phyloP scores from a whole-genome alignment of 75 land plant genomes.

The Adiantum capillusveneris region DNA sequence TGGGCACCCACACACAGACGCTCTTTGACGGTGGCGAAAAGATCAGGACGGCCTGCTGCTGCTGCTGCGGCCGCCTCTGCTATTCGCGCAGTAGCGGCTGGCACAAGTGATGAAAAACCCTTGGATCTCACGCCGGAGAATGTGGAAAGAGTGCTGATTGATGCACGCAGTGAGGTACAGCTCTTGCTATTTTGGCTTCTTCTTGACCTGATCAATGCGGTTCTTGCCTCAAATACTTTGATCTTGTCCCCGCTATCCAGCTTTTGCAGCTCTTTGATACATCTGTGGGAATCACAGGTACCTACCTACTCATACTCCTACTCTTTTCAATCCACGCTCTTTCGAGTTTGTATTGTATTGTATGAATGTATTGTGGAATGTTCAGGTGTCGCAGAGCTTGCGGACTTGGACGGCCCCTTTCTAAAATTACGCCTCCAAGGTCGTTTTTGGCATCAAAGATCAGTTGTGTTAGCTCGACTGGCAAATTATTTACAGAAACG shows the following conservation, averaged over 20 bases:
- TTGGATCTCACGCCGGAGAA: conserved; percentile 83
- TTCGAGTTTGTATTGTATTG: too few species aligned
- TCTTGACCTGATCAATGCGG: background rate
- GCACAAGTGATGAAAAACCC: too few species aligned
- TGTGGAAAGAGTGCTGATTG: conserved; percentile 45
- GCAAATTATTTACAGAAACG: conserved; percentile 64
- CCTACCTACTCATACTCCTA: background rate
- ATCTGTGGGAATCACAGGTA: conserved; percentile 71
- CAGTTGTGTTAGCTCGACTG: conserved; percentile 58
- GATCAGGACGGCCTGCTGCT: too few species aligned
- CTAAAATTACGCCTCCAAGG: conserved; percentile 66
- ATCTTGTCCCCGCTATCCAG: conserved; percentile 28
- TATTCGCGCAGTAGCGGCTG: too few species aligned
- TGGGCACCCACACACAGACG: too few species aligned
- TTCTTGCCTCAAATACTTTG: background rate
- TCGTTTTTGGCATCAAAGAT: conserved; percentile 72
- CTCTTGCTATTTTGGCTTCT: background rate
- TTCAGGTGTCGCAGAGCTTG: conserved; percentile 59
- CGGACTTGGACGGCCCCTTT: conserved; percentile 82
- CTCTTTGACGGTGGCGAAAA: too few species aligned
- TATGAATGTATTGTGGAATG: too few species aligned
- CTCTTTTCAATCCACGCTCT: background rate
- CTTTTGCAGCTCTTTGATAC: conserved; percentile 62
- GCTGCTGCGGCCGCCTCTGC: too few species aligned
- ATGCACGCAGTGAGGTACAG: conserved; percentile 61